Evolutionary conservation across 805 yeast species (phyloP), one percentile per base, ranked within the genome.

Genomic region (Isabelozyma pseudorhagii): DNA sequence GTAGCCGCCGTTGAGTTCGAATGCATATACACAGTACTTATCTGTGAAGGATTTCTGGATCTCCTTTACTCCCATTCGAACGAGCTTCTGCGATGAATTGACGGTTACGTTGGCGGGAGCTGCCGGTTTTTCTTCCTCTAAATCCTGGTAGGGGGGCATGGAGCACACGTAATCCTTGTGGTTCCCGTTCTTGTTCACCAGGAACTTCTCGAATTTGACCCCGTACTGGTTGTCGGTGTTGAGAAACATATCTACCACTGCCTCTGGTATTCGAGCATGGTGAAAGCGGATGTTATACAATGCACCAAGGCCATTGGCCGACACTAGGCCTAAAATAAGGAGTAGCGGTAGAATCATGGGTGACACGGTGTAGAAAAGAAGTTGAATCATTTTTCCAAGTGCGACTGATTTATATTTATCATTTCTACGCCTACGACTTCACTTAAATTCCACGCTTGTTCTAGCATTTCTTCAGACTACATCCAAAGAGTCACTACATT

Each of bases 1-100:
- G 59, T 79, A 82, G n/a, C 75, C 78, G 38, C 71, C 69, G 39
- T 59, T 58, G 14, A 59, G 44, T 4, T 60, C 63, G 34, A 57
- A 56, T 5, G 62, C 57, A 50, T 58, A 64, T 1, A 60, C 49
- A 49, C 75, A 69, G 6, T 46, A 42, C 3, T 56, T 39, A 8
- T 54, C 52, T 13, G 57, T 46, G 48, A 69, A 63, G 11, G 63
- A 48, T 4, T 48, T 45, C 7, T 45, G 40, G 11, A 66, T 39
- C 8, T 47, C 44, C 3, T 47, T 47, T 3, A 65, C 45, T 3
- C 67, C 69, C 28, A 27, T 47, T 4, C 45, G 44, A 8, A 53
- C 50, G 25, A 66, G 52, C 18, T 57, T 60, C 3, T 31, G 42
- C 8, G 42, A 36, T 11, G 46, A 9, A 8, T 45, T 48, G 8